A percentile compares a stretch with the other conserved stretches of the same genome.
Evolutionary conservation across 176 grass and related monocot species (phyloP).

Genomic region (Calamus simplicifolius): DNA sequence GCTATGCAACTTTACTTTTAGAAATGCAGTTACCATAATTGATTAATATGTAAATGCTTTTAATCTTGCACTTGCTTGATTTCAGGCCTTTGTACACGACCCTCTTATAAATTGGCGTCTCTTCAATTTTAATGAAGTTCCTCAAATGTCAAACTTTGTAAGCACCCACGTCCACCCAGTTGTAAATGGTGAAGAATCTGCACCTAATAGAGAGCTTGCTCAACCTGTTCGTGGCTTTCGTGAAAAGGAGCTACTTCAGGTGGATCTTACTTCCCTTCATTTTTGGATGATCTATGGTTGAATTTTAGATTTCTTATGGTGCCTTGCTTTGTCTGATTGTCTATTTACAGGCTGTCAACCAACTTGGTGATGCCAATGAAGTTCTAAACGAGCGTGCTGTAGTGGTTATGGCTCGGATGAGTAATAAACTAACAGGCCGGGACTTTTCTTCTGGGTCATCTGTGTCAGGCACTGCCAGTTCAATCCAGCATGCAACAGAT

Average conservation of each 20-base stretch:
- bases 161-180: slow-evolving; percentile 55
- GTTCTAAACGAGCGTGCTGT: slow-evolving; percentile 94
- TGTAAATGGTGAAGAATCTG: slow-evolving; percentile 71
- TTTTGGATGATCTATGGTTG: background rate
- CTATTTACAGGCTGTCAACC: slow-evolving; percentile 69
- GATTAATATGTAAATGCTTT: too few relatives aligned
- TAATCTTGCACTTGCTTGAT: slow-evolving; percentile 13
- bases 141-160: slow-evolving; percentile 80
- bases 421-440: slow-evolving; percentile 86
- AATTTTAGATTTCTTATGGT: too few relatives aligned
- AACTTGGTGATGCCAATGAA: slow-evolving; percentile 93
- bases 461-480: slow-evolving; percentile 28
- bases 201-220: slow-evolving; percentile 41
- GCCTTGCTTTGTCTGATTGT: background rate
- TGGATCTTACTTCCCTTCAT: slow-evolving; percentile 19
- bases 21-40: too few relatives aligned
- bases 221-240: slow-evolving; percentile 80
- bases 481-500: slow-evolving; percentile 34
- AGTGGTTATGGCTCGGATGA: slow-evolving; percentile 96
- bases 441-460: slow-evolving; percentile 70
- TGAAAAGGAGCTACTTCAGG: slow-evolving; percentile 86
- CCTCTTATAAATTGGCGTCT: slow-evolving; percentile 95
- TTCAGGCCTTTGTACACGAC: slow-evolving; percentile 97
- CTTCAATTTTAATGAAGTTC: slow-evolving; percentile 99
- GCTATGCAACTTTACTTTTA: too few relatives aligned